Evolutionary conservation across 306 rosid species (phyloP).

Genomic region (Quercus ilex): DNA sequence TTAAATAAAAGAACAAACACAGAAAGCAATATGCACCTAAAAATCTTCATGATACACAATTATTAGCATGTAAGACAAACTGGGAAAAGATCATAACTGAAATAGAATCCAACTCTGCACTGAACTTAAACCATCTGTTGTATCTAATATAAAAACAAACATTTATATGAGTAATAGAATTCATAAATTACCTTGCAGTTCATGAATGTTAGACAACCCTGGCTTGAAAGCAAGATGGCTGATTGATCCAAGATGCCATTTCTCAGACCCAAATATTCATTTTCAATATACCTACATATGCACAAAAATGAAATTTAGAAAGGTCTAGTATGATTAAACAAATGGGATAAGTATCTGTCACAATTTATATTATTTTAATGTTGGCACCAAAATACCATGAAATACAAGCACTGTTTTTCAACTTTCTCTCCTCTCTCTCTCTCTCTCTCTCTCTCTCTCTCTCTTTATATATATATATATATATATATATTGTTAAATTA

Average conservation of each 20-base stretch:
- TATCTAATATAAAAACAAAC: not conserved
- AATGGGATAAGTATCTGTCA: not conserved
- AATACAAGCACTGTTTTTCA: not conserved
- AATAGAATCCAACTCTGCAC: slow-evolving; percentile 11
- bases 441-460: no score
- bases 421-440: not conserved
- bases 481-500: no score
- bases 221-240: slow-evolving; percentile 84
- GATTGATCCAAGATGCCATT: slow-evolving; percentile 99
- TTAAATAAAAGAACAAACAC: not conserved
- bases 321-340: slow-evolving; percentile 10
- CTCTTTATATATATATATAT: no score
- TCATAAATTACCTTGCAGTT: slow-evolving; percentile 81
- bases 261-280: slow-evolving; percentile 87
- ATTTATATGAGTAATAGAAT: slow-evolving; percentile 6
- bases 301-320: slow-evolving; percentile 14
- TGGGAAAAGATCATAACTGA: slow-evolving; percentile 15
- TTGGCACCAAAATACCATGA: slow-evolving; percentile 1
- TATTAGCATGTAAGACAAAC: slow-evolving; percentile 5
- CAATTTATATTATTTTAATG: slow-evolving; percentile 11
- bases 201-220: slow-evolving; percentile 88
- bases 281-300: slow-evolving; percentile 75
- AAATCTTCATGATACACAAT: not conserved
- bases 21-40: not conserved
- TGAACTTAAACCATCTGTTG: not conserved